Evolutionary conservation across 1,139 yeast species (phyloP).

Genomic region (Kodamaea fungicola): DNA sequence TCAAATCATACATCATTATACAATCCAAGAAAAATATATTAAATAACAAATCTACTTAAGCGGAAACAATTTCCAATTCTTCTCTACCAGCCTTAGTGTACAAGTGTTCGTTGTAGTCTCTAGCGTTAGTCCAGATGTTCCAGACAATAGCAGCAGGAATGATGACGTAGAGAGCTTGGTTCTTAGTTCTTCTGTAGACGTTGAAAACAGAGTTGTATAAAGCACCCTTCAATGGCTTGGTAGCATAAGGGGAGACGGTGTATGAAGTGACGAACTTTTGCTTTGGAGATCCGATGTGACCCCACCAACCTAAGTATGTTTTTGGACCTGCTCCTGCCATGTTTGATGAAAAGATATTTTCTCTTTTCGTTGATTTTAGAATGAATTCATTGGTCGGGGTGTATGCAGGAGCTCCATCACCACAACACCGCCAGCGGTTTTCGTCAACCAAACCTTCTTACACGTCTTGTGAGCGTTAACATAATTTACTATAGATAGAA

Average conservation of each 20-base stretch:
- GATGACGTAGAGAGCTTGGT: conserved; percentile 75
- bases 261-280: conserved; percentile 86
- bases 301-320: conserved; percentile 98
- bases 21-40: too few relatives aligned
- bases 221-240: conserved; percentile 86
- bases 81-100: conserved; percentile 98
- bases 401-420: conserved; percentile 8
- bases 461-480: too few relatives aligned
- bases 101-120: conserved; percentile 89
- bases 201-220: conserved; percentile 86
- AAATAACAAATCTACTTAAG: conserved; percentile 25
- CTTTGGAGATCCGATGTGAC: conserved; percentile 76
- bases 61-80: conserved; percentile 80
- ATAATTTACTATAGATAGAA: too few relatives aligned
- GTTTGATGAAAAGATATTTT: conserved; percentile 4
- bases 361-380: conserved; percentile 6
- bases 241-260: conserved; percentile 91
- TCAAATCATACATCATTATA: too few relatives aligned
- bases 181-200: conserved; percentile 89
- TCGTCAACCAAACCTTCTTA: not conserved
- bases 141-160: conserved; percentile 80
- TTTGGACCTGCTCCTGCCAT: conserved; percentile 71
- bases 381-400: conserved; percentile 11
- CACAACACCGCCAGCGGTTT: not conserved
- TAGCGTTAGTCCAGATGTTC: conserved; percentile 83